A percentile compares a stretch with the other conserved stretches of the same genome.
phyloP scores from a whole-genome alignment of 306 rosid genomes.

The Prunus mume region DNA sequence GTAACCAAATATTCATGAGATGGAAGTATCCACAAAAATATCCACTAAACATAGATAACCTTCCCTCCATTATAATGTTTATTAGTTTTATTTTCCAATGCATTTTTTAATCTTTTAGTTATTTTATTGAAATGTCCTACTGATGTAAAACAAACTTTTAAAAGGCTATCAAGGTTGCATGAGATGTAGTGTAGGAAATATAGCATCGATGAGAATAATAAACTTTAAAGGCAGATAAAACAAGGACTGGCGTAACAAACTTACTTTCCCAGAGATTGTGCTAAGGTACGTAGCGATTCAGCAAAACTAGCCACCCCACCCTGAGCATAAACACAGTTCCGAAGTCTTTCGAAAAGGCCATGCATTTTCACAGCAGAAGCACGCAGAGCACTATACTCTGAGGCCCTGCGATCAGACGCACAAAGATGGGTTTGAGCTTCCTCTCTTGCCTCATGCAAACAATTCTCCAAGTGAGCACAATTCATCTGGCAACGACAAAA shows the following conservation, averaged over 20 bases:
- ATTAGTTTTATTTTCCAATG: background rate
- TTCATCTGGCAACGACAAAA: conserved; percentile 61
- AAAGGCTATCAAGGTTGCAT: background rate
- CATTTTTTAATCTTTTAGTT: background rate
- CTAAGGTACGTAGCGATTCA: conserved; percentile 60
- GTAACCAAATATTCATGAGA: background rate
- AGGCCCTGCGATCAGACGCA: conserved; percentile 92
- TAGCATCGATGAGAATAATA: background rate
- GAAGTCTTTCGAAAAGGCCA: conserved; percentile 80
- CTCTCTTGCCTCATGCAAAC: conserved; percentile 97
- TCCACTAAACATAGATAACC: background rate
- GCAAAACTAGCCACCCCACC: conserved; percentile 72
- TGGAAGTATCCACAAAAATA: background rate
- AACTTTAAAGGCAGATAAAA: background rate
- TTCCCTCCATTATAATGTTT: background rate
- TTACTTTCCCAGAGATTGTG: conserved; percentile 94
- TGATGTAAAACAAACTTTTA: background rate
- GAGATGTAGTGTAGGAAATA: background rate
- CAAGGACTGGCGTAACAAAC: conserved; percentile 11
- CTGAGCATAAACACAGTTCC: conserved; percentile 62
- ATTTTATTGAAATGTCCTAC: background rate
- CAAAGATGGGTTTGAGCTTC: conserved; percentile 99
- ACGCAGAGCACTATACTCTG: conserved; percentile 77
- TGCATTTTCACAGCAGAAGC: conserved; percentile 80
- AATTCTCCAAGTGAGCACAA: conserved; percentile 95